Evolutionary conservation across 1,284 basidiomycete species (phyloP).

Genomic region (Porogramme epimiltina): DNA sequence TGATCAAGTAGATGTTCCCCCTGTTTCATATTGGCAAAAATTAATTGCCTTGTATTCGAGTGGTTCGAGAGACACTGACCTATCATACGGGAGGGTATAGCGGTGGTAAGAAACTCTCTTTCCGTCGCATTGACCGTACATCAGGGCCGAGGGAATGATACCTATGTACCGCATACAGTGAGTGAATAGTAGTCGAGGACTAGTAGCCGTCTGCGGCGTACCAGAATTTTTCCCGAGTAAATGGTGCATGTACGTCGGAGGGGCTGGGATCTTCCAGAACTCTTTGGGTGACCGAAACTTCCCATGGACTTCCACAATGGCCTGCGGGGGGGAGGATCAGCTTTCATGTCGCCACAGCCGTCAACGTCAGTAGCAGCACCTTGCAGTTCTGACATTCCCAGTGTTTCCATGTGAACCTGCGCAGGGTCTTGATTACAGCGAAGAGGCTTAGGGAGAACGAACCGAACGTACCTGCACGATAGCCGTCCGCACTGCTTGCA

Average conservation of each 20-base stretch:
- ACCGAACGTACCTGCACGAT: constrained; percentile 59
- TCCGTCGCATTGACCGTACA: no score
- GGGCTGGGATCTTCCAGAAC: constrained; percentile 41
- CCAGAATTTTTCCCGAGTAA: constrained; percentile 24
- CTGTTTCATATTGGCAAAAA: no score
- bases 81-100: constrained; percentile 46
- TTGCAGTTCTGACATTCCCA: constrained; percentile 66
- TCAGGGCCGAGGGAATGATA: constrained; percentile 11
- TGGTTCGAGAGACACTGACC: constrained; percentile 42
- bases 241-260: constrained; percentile 19
- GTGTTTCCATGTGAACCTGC: constrained; percentile 70
- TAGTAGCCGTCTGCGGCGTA: no score
- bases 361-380: constrained; percentile 32
- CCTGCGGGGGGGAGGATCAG: constrained; percentile 16
- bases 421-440: not conserved
- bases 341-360: constrained; percentile 1
- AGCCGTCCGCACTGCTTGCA: constrained; percentile 68
- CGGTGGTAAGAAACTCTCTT: no score
- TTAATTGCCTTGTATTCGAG: no score
- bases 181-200: no score
- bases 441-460: not conserved
- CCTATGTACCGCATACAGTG: no score
- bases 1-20: constrained; percentile 64
- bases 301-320: constrained; percentile 28
- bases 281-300: constrained; percentile 39